Base-by-base conservation (phyloP, 345 rosid species). In the Psidium friedrichsthalianum region DNA sequence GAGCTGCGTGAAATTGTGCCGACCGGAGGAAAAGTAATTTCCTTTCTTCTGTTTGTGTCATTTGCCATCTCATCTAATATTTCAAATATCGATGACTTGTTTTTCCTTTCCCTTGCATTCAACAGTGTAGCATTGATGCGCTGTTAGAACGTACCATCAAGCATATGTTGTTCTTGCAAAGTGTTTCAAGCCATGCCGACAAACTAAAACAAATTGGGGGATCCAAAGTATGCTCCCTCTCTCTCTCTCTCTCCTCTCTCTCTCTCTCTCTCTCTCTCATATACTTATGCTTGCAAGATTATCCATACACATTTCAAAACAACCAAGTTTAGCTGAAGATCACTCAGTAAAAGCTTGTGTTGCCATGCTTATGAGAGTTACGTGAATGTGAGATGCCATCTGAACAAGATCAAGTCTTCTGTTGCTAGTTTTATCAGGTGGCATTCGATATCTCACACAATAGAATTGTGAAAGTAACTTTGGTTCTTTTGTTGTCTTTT, bases 51-150 rank as follows among this genome's bases (percentile, higher is more conserved):
- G 20, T 57, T 57, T 2, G 8, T 6, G 53, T 22, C 32, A 55
- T 69, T 47, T 82, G 82, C 53, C 49, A 42, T 85, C 57, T 25
- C 81, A 51, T 55, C 47, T 47, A 74, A 55, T 82, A 22, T 61
- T 61, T 54, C 22, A 18, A 13, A 44, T 86, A 81, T 52, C 87
- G 58, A 87, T 85, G 58, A 40, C 49, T 49, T 57, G 58, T 49
- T 58, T 83, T 44, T 61, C 56, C 86, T 53, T 51, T 86, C n/a
- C 76, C 87, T 88, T 53, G 86, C 83, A 86, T 84, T 88, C 55
- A 89, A 92, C 98, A 96, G 99, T 97, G 98, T 92, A 97, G 99
- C 93, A 97, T 97, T 76, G 99, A 97, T 89, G 96, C 97, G 4
- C 91, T 97, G 42, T 92, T 97, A 0, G 99, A 97, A 86, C 97